Base-by-base conservation (phyloP, 1,284 basidiomycete species). In the Cutaneotrichosporon sp. region DNA sequence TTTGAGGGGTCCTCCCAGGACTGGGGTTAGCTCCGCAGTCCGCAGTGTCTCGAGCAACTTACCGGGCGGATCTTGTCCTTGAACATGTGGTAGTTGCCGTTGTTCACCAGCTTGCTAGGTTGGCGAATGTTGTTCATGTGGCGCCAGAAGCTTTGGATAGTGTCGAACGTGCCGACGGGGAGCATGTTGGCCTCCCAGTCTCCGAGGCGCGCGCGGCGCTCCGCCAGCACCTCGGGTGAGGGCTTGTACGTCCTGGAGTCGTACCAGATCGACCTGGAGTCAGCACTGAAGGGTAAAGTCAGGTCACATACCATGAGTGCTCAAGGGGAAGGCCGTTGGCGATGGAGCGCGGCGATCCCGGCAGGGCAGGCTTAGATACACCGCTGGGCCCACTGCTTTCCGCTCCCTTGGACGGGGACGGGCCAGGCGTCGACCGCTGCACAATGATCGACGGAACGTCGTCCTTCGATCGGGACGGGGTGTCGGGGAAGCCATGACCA, bases 1-100 rank as follows among this genome's bases (percentile, higher is more conserved):
- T 97, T 97, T 52, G 92, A 90, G 25, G 87, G 86, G 75, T 97
- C 94, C 80, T 97, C 94, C 93, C 94, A 97, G 91, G 95, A 95
- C 45, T 92, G 90, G 74, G 3, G 56, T 64, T 24, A 60, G 58
- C 38, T 14, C 16, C 24, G 34, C n/a, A n/a, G n/a, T n/a, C n/a
- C n/a, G n/a, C n/a, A 18, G 3, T 27, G 20, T 27, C 24, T 49
- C 22, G n/a, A n/a, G 18, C 34, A 8, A 66, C 75, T 65, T 53
- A 76, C 73, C 7, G 77, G 76, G 52, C 72, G 65, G 65, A 83
- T 82, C 20, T 72, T 73, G 31, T 74, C 68, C 68, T 97, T 97
- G 86, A 97, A 97, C 59, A 97, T 82, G 75, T 97, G 94, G 74
- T 95, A 95, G 80, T 94, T 95, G 42, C 89, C 89, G 78, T 92